Conservation (phyloP, 148 eudicot species). For the Amaranthus hypochondriacus region DNA sequence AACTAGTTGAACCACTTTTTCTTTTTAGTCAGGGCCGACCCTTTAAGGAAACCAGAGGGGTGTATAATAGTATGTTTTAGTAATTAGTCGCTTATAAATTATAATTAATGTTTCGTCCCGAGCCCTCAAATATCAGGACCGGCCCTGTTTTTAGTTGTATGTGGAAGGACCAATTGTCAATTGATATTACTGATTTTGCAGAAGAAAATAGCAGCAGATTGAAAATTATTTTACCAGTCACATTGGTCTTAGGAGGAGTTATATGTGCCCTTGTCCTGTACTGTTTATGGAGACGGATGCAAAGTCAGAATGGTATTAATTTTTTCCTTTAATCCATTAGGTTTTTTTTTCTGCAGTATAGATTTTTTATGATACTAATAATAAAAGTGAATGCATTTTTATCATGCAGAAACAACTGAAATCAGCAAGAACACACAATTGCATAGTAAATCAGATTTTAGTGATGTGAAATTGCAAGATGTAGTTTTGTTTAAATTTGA, state of each 20-base stretch:
- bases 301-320: background rate
- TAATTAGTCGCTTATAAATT: too few species aligned
- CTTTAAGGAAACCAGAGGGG: too few species aligned
- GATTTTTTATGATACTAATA: background rate
- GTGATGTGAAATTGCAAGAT: slow-evolving; percentile 10
- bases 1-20: too few species aligned
- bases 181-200: background rate
- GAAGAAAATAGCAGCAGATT: background rate
- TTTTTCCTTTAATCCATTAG: background rate
- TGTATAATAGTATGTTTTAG: too few species aligned
- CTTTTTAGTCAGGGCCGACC: too few species aligned
- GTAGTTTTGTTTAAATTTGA: background rate
- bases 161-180: too few species aligned
- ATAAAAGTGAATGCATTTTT: background rate
- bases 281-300: slow-evolving; percentile 6
- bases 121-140: too few species aligned
- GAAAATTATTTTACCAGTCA: background rate
- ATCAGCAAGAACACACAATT: background rate
- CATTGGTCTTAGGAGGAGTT: background rate
- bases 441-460: background rate
- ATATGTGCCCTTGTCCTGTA: background rate
- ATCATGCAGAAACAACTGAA: background rate
- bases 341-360: background rate
- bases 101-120: too few species aligned
- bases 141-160: background rate